Percentiles rank a stretch among this genome's conserved stretches.
Conservation (phyloP, 2,329 filamentous ascomycete genomes). For the Fusarium equiseti region DNA sequence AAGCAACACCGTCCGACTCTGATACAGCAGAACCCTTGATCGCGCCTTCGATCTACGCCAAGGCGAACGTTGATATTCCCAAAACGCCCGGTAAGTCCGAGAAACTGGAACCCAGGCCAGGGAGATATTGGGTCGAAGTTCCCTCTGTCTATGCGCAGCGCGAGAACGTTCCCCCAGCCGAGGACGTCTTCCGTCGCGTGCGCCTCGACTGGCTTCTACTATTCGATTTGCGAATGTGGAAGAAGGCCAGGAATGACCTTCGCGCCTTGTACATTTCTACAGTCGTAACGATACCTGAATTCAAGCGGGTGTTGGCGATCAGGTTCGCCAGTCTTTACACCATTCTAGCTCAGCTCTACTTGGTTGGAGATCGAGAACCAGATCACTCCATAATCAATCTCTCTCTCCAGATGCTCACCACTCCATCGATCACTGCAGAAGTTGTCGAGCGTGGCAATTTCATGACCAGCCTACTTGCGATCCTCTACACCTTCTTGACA, state of each 20-base stretch:
- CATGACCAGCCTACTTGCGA: slow-evolving; percentile 92
- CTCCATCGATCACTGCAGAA: slow-evolving; percentile 95
- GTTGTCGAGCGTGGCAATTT: slow-evolving; percentile 97
- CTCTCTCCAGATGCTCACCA: slow-evolving; percentile 95
- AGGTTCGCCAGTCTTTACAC: slow-evolving; percentile 97
- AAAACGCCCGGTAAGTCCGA: slow-evolving; percentile 77
- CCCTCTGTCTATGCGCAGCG: slow-evolving; percentile 75
- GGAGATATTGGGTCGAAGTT: slow-evolving; percentile 87
- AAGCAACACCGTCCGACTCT: slow-evolving; percentile 77
- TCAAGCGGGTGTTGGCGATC: slow-evolving; percentile 92
- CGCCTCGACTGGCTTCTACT: slow-evolving; percentile 94
- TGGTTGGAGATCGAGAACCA: slow-evolving; percentile 95
- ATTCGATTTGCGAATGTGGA: slow-evolving; percentile 96
- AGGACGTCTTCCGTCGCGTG: slow-evolving; percentile 90
- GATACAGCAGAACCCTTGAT: slow-evolving; percentile 76
- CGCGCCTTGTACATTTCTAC: slow-evolving; percentile 96
- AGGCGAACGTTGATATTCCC: slow-evolving; percentile 79
- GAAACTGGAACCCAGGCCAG: slow-evolving; percentile 69
- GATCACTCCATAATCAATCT: slow-evolving; percentile 99
- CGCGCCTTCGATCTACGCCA: slow-evolving; percentile 70
- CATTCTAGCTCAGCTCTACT: slow-evolving; percentile 89
- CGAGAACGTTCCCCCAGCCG: slow-evolving; percentile 75
- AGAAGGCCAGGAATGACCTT: slow-evolving; percentile 89
- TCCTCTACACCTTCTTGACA: slow-evolving; percentile 96
- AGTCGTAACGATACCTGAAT: slow-evolving; percentile 93